Evolutionary conservation across 2,329 filamentous ascomycete genomes (phyloP).

Genomic region (Ilyonectria sp.): DNA sequence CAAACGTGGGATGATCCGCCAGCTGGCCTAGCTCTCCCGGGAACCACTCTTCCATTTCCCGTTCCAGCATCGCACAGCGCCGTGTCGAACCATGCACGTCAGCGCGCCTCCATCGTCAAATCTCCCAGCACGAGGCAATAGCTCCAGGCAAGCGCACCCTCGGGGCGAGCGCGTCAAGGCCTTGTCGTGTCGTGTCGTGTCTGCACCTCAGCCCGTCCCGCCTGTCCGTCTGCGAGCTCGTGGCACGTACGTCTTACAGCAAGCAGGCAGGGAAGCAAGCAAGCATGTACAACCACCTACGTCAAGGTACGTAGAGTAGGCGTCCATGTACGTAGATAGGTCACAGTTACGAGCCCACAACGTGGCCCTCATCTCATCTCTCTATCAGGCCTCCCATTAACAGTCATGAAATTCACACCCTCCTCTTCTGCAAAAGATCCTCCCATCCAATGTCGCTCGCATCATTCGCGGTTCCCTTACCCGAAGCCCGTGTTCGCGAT

Average conservation of each 20-base stretch:
- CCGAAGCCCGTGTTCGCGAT: conserved; percentile 14
- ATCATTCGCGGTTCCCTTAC: not conserved
- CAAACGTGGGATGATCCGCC: conserved; percentile 23
- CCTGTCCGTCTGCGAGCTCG: conserved; percentile 28
- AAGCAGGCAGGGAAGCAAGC: conserved; percentile 3
- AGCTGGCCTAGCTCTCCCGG: conserved; percentile 30
- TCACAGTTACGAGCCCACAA: not conserved
- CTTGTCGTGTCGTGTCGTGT: conserved; percentile 14
- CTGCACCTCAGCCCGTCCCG: conserved; percentile 28
- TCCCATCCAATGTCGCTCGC: not conserved
- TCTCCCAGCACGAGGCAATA: conserved; percentile 8
- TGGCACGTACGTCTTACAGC: conserved; percentile 28
- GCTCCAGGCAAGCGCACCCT: not conserved
- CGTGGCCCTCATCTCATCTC: conserved; percentile 22
- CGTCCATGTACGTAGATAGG: conserved; percentile 7
- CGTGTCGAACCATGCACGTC: conserved; percentile 45
- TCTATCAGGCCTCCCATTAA: conserved; percentile 10
- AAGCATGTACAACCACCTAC: conserved; percentile 17
- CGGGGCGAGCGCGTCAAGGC: not conserved
- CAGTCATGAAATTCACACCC: not conserved
- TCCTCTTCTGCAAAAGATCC: conserved; percentile 1
- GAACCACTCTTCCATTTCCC: conserved; percentile 32
- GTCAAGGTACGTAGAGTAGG: conserved; percentile 8
- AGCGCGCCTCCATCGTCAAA: conserved; percentile 35
- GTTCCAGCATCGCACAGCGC: conserved; percentile 38